phyloP scores from a whole-genome alignment of 495 filamentous ascomycete genomes.

The Aspergillus affinis region DNA sequence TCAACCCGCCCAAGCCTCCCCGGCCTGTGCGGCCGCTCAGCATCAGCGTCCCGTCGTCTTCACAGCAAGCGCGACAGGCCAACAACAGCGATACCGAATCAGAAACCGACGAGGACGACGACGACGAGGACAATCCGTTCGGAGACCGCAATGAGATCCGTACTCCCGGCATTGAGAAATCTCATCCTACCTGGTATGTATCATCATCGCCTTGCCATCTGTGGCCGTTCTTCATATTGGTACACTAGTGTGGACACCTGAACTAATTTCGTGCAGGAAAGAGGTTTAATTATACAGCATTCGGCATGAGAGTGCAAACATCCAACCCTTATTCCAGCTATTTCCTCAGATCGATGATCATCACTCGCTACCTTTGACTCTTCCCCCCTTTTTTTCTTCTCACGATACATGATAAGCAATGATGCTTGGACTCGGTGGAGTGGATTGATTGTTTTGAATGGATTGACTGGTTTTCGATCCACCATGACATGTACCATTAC shows the following conservation, averaged over 20 bases:
- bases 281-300: neutral
- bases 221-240: neutral
- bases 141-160: conserved; percentile 73
- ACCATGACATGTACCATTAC: neutral
- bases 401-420: neutral
- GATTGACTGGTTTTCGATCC: neutral
- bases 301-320: neutral
- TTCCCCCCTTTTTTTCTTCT: neutral
- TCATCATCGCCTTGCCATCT: neutral
- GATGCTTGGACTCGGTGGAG: neutral
- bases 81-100: conserved; percentile 42
- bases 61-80: conserved; percentile 20
- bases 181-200: conserved; percentile 54
- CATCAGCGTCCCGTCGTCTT: conserved; percentile 34
- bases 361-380: neutral
- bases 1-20: conserved; percentile 46
- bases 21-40: conserved; percentile 34
- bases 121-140: conserved; percentile 75
- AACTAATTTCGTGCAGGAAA: conserved; percentile 2
- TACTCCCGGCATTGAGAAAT: conserved; percentile 55
- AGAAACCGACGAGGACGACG: conserved; percentile 52
- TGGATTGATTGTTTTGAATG: neutral
- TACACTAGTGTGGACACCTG: too few relatives aligned
- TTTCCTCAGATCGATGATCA: neutral
- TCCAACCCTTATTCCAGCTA: too few relatives aligned